Evolutionary conservation across 1,284 basidiomycete species (phyloP).

Genomic region (Ceratobasidium sp.): DNA sequence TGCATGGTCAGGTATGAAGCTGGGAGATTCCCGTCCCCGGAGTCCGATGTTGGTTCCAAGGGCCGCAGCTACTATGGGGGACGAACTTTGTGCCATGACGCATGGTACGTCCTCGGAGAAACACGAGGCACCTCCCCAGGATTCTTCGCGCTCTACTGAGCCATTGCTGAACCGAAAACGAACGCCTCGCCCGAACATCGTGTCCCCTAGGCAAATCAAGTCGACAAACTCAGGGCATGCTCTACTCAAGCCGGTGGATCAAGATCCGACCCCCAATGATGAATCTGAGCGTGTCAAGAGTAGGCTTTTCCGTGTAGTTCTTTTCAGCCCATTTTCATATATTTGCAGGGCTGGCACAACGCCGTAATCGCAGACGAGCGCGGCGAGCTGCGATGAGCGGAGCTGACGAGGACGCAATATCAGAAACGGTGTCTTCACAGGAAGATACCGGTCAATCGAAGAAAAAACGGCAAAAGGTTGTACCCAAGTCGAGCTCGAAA

Average conservation of each 20-base stretch:
- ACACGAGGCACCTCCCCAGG: background rate
- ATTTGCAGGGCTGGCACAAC: constrained; percentile 65
- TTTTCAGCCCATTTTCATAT: constrained; percentile 47
- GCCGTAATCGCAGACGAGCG: constrained; percentile 67
- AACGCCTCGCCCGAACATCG: background rate
- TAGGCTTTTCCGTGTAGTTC: background rate
- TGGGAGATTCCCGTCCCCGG: constrained; percentile 3
- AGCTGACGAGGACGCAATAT: constrained; percentile 32
- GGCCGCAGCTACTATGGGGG: constrained; percentile 28
- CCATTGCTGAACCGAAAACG: background rate
- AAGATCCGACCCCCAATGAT: constrained; percentile 39
- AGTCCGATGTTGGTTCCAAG: constrained; percentile 30
- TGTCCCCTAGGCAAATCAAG: background rate
- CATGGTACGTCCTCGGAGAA: constrained; percentile 44
- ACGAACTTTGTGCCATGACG: background rate
- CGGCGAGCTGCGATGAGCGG: constrained; percentile 67
- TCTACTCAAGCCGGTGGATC: constrained; percentile 16
- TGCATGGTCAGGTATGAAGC: constrained; percentile 13
- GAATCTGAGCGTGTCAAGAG: constrained; percentile 47
- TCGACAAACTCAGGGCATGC: constrained; percentile 4
- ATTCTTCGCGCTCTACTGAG: constrained; percentile 6
- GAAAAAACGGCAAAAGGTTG: constrained; percentile 30
- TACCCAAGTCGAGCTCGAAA: constrained; percentile 51
- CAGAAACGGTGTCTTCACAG: constrained; percentile 37
- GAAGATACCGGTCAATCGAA: constrained; percentile 23